These are phyloP conservation scores for Trichosporon faecale DNA, from an alignment of 1,284 basidiomycete species.

Conservation along the genomic window DNA sequence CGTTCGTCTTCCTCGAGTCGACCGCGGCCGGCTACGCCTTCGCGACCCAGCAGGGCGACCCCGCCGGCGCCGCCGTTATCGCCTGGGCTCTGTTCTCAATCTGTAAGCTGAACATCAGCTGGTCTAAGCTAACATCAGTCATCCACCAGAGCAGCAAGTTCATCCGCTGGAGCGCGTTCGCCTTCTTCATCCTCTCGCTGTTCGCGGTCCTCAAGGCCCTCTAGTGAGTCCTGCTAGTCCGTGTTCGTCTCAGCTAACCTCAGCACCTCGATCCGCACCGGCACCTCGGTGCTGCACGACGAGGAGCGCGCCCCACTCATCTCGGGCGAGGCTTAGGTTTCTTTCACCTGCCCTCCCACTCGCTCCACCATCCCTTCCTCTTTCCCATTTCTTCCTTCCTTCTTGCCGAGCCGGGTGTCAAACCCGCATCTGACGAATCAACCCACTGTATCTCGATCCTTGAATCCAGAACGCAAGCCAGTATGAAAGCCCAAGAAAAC, in stretches of 20 bases:
- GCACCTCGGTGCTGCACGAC: slow-evolving; percentile 61
- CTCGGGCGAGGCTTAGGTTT: slow-evolving; percentile 26
- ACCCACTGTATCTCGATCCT: slow-evolving; percentile 2
- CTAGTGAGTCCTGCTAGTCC: slow-evolving; percentile 35
- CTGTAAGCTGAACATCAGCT: slow-evolving; percentile 30
- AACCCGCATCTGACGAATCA: not conserved
- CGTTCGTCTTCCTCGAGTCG: slow-evolving; percentile 84
- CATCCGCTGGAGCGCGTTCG: slow-evolving; percentile 84
- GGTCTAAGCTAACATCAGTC: slow-evolving; percentile 46
- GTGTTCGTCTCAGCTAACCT: not conserved
- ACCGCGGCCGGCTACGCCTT: slow-evolving; percentile 89
- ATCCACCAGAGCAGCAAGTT: slow-evolving; percentile 63
- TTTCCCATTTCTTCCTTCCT: not conserved
- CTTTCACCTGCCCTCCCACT: not conserved
- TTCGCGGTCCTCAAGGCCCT: slow-evolving; percentile 71
- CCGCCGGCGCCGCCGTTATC: slow-evolving; percentile 52
- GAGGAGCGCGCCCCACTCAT: slow-evolving; percentile 79
- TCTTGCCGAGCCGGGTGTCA: not conserved
- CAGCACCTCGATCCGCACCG: slow-evolving; percentile 50
- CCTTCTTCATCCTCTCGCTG: slow-evolving; percentile 77
- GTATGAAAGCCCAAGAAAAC: not conserved
- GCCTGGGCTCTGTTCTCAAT: slow-evolving; percentile 51
- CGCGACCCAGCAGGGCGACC: slow-evolving; percentile 79
- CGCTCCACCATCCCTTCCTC: no score
- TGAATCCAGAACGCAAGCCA: not conserved